Evolutionary conservation across 2,329 filamentous ascomycete species (phyloP), one percentile per base, ranked within the genome.

Genomic region (Diaporthe australafricana): DNA sequence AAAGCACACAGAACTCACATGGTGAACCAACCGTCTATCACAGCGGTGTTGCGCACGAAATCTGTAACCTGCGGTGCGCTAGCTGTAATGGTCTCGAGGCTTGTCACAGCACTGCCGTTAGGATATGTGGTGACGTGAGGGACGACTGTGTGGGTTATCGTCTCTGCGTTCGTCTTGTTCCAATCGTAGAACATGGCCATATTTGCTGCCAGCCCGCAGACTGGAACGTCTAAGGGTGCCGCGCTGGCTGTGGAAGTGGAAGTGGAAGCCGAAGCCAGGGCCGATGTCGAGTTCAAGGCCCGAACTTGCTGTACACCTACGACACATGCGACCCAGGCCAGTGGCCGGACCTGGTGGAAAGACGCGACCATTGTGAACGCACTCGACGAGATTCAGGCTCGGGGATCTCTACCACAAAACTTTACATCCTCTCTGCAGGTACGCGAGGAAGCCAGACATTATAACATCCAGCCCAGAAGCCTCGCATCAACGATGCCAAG

Each of bases 61-160:
- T 65, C 60, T 12, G 60, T 65, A 30, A 50, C 60, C 30, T 65
- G 42, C 8, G 60, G 60, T 16, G 45, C 27, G n/a, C 32, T 48
- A 5, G 45, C 60, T 16, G 30, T 35, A 27, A 65, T 65, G 14
- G 60, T 65, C n/a, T 65, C 42, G 20, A 65, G 45, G 45, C 60
- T 65, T 38, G 60, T 65, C 32, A 65, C 45, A 11, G 30, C 60
- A 25, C 60, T 65, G 3, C 60, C 60, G 3, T 65, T 65, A 14
- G 60, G 45, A 38, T 65, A 65, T 65, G 60, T 65, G 27, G 60
- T 65, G 30, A 65, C n/a, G 25, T 65, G 60, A 50, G 60, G 60
- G n/a, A 65, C 60, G 14, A 65, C 48, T 38, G 60, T 65, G 22
- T 65, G 60, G 6, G 60, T 65, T 50, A 65, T 65, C 45, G 60